Percentiles rank a stretch among this genome's conserved stretches.
Evolutionary conservation across 148 eudicot genomes (phyloP).

Genomic region (Fagopyrum homotropicum): DNA sequence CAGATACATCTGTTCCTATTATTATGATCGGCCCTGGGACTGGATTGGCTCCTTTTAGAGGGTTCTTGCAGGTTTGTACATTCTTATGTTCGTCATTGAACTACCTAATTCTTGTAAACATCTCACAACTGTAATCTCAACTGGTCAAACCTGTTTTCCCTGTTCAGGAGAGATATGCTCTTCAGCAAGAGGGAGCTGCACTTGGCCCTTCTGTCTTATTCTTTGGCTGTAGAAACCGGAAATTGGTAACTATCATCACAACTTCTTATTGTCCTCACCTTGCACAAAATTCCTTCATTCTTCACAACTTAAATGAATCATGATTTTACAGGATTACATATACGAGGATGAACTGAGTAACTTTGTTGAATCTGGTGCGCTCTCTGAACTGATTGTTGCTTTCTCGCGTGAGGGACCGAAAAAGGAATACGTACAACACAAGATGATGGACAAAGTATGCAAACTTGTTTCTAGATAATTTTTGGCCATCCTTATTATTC

Average conservation of each 20-base stretch:
- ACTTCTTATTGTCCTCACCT: not conserved
- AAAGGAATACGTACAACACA: constrained; percentile 95
- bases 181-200: constrained; percentile 67
- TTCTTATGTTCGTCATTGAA: not conserved
- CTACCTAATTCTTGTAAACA: not conserved
- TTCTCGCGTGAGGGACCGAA: constrained; percentile 92
- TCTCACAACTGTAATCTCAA: not conserved
- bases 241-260: constrained; percentile 40
- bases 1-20: constrained; percentile 68
- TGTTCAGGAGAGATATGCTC: constrained; percentile 77
- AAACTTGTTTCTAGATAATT: not conserved
- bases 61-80: constrained; percentile 75
- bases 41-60: constrained; percentile 97
- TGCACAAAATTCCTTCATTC: not conserved
- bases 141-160: not conserved
- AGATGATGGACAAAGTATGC: constrained; percentile 71
- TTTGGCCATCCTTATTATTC: not conserved
- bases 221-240: constrained; percentile 88
- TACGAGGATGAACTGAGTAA: constrained; percentile 75
- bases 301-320: not conserved
- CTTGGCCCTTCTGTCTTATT: constrained; percentile 68
- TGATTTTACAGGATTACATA: constrained; percentile 60
- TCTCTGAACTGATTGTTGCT: constrained; percentile 83
- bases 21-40: constrained; percentile 99
- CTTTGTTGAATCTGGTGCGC: constrained; percentile 59